These are phyloP conservation scores for Quercus dentata DNA, from an alignment of 306 rosid species.

Conservation along the genomic window DNA sequence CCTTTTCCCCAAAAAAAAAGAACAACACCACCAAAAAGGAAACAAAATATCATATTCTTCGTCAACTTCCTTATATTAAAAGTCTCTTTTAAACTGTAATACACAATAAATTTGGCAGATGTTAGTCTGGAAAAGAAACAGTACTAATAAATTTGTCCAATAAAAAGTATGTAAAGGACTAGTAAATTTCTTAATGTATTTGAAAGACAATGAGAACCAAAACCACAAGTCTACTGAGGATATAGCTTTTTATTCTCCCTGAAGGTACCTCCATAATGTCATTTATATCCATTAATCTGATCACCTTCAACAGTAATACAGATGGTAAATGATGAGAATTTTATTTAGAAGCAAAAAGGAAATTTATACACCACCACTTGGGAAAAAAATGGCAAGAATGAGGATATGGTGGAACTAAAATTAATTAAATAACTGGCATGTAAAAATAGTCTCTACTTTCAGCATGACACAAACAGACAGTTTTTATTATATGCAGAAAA, in stretches of 20 bases:
- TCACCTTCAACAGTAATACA: neutral
- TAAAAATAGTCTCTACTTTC: neutral
- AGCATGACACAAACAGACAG: neutral
- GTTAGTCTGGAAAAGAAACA: neutral
- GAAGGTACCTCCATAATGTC: neutral
- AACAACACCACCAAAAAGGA: neutral
- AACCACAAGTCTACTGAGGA: neutral
- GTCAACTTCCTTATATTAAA: neutral
- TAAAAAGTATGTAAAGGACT: neutral
- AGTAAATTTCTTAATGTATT: neutral
- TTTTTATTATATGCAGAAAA: neutral
- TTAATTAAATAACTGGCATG: neutral
- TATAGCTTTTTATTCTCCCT: neutral
- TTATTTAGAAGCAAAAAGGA: neutral
- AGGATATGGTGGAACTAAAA: neutral
- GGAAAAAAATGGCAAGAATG: neutral
- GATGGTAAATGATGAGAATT: neutral
- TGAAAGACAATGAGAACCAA: neutral
- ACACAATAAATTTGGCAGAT: neutral
- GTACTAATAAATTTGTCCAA: neutral
- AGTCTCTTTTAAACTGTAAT: neutral
- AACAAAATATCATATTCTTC: neutral
- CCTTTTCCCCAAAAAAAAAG: rapidly evolving
- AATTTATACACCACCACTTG: neutral
- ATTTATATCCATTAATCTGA: neutral